Base-by-base conservation (phyloP, 768 basidiomycete species). In the Mrakia hoshinonis region DNA sequence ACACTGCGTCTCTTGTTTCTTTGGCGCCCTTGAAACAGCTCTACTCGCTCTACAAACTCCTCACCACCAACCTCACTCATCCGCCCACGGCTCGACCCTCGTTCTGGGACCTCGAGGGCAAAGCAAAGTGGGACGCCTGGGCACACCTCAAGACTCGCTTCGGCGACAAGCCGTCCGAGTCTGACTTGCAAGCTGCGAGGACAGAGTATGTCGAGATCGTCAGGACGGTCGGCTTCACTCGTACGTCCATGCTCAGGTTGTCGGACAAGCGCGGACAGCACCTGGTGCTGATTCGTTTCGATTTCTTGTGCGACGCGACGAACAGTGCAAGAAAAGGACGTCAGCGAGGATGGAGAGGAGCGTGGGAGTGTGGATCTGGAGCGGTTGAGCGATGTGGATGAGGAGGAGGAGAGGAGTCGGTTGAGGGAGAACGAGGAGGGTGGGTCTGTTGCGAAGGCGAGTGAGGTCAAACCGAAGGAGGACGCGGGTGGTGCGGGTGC, bases 61-160 rank as follows among this genome's bases (percentile, higher is more conserved):
- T 31, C 18, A 66, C 64, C 20, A 31, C 64, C 47, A 29, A 31
- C 4, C 46, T 46, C 24, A 66, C 64, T 26, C 48, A 31, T 31
- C 64, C 64, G 5, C 29, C 64, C 10, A 49, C 29, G 20, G 13
- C 26, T 26, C 46, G 64, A 6, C 64, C 64, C 10, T 29, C 46
- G 29, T 66, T 66, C 48, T 66, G 64, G 64, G 64, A 66, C 34
- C 64, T 46, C 4, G 46, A 43, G 31, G 47, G 64, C 26, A 47
- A 47, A n/a, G 64, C 64, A 3, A 66, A 66, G 26, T 66, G 64
- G 64, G 64, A 66, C 46, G 48, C 64, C 34, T 66, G 64, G 64
- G 13, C 31, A 4, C 47, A 15, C 22, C 24, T 66, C 31, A 9
- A 26, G 2, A 66, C 34, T 15, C 24, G 46, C 12, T 36, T 66